Conservation (phyloP, 257 asterid genomes). For the Ballota nigra region DNA sequence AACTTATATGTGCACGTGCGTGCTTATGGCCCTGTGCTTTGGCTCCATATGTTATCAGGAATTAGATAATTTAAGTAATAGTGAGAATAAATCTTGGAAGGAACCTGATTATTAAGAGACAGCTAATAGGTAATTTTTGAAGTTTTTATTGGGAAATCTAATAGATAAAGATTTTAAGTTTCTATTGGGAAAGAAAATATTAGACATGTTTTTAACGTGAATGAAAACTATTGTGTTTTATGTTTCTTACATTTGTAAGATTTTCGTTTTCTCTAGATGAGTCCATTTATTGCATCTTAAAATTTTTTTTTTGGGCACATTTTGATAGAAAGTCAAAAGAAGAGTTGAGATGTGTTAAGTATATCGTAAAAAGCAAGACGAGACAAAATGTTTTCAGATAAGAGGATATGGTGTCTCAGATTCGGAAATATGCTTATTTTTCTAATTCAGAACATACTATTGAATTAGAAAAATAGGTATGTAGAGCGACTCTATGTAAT, state of each 20-base stretch:
- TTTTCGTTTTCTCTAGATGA: not conserved
- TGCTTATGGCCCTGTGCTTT: not conserved
- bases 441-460: not conserved
- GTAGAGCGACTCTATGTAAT: too few relatives aligned
- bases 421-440: not conserved
- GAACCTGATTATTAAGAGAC: not conserved
- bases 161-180: not conserved
- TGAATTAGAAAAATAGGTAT: not conserved
- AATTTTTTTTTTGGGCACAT: not conserved
- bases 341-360: not conserved
- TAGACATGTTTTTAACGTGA: not conserved
- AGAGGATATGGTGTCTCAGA: not conserved
- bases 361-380: not conserved
- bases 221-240: not conserved
- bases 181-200: not conserved
- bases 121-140: not conserved
- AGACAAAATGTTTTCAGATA: not conserved
- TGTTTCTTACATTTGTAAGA: not conserved
- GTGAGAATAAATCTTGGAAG: not conserved
- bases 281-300: constrained; percentile 1
- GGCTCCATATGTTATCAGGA: too few relatives aligned
- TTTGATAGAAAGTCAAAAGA: not conserved
- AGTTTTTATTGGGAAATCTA: not conserved
- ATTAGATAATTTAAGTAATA: too few relatives aligned
- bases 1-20: not conserved